Evolutionary conservation across 2,329 filamentous ascomycete species (phyloP), one percentile per base, ranked within the genome.

Genomic region (Colletotrichum eleusines): DNA sequence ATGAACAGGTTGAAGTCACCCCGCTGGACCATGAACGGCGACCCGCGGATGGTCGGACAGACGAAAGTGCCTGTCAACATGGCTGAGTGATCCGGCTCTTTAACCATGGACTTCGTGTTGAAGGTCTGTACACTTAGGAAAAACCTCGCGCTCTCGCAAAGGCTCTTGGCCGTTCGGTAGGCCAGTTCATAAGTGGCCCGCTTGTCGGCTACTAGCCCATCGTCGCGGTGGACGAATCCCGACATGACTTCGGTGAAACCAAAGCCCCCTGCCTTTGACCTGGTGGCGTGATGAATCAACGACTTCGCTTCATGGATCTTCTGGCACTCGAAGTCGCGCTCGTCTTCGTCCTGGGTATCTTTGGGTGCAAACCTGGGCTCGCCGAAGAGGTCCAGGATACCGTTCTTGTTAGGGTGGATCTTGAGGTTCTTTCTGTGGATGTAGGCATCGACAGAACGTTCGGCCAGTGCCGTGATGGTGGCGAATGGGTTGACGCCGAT

Each of bases 391-490:
- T 90, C 82, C 2, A 91, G 80, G 26, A 84, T 76, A 1, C 80
- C 83, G 68, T 87, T 87, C 31, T 80, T 80, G 28, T 83, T 79
- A 2, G 79, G 77, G 68, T 85, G 82, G 62, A 90, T 85, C 7
- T 67, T 72, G 14, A 90, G 80, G 0, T 75, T 74, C 8, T 81
- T 75, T 11, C 80, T 79, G 62, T 79, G 73, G 2, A 85, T 82
- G 61, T 87, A 86, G 7, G 83, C 76, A 62, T 88, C 86, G 8
- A 92, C 84, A 0, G 87, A 87, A 12, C 91, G 83, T 78, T 92
- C 91, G 0, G 91, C 90, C 26, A 93, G 84, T 3, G 91, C 90
- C 0, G 90, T 87, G 73, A 92, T 92, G 1, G 90, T 93, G 1
- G 90, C 91, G 63, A 91, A 86, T 0, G 91, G 90, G 75, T 93